Conservation (phyloP, 176 grass and related monocot species). For the Carex littledalei region DNA sequence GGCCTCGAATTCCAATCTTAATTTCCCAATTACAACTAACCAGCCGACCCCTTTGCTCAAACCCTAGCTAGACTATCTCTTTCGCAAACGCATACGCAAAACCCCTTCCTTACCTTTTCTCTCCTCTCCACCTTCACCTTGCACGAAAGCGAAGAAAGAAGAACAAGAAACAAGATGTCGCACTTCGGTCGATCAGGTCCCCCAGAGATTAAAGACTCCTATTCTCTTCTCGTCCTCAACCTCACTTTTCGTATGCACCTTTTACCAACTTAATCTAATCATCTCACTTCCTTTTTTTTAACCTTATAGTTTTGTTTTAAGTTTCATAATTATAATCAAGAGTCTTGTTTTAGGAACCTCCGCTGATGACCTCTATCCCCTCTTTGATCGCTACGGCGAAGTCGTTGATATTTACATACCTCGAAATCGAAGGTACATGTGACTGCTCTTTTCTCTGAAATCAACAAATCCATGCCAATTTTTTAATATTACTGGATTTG, state of each 20-base stretch:
- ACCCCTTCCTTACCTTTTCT: background rate
- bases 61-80: conserved; percentile 2
- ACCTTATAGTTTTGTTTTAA: background rate
- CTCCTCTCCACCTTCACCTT: background rate
- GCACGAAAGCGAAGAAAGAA: background rate
- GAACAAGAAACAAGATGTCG: conserved; percentile 41
- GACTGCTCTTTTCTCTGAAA: background rate
- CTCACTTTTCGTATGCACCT: conserved; percentile 65
- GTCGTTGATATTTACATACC: conserved; percentile 96
- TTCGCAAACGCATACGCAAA: background rate
- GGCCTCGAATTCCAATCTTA: background rate
- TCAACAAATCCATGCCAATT: background rate
- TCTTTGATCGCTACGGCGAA: conserved; percentile 86
- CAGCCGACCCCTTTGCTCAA: conserved; percentile 6
- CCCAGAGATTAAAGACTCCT: conserved; percentile 72
- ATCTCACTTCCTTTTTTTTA: background rate
- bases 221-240: conserved; percentile 95
- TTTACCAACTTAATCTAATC: background rate
- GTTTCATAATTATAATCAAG: background rate
- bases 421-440: conserved; percentile 67
- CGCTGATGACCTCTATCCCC: conserved; percentile 85
- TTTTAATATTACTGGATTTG: background rate
- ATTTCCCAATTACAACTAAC: background rate
- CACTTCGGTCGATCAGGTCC: conserved; percentile 89
- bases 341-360: conserved; percentile 48